Evolutionary conservation across 169 alveolate species (phyloP), one percentile per base, ranked within the genome.

Genomic region (Cryptosporidium sp.): DNA sequence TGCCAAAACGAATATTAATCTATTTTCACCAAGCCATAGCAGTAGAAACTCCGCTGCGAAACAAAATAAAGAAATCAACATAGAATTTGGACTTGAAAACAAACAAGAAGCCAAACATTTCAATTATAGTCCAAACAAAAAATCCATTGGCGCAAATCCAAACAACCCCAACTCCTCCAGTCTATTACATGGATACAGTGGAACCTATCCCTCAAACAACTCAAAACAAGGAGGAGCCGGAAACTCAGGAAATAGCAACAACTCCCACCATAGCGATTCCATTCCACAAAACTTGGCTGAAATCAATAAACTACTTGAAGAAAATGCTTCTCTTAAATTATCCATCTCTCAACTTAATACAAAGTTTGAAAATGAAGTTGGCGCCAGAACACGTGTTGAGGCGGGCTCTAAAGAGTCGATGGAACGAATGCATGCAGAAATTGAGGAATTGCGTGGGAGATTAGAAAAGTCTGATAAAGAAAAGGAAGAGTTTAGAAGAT

Each of bases 371-470:
- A 4, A 65, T 31, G 71, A 31, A 33, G 31, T 65, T 31, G 26
- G 71, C 71, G 71, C 71, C 71, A 59, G 7, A 52, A 52, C 21
- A 21, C 62, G 29, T 52, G 62, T 21, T 23, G 69, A 59, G 41
- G 10, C 16, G 29, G 10, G 69, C 69, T 7, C 69, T 37, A 23
- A 65, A 1, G 43, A 31, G 71, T 4, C 43, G 7, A 65, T 35
- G 71, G 71, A 65, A 12, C 43, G 71, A 51, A 65, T 65, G 71
- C 71, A 65, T 35, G 50, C 50, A 37, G 71, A 65, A 37, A 65
- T 65, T 18, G 50, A 31, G 43, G 50, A 65, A 10, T 65, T 65
- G 71, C 71, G 71, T 33, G 75, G 26, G 29, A 26, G 35, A 62
- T 29, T 80, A 9, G 75, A 80, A 23, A 65, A 1, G 2, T 62